Base-by-base conservation (phyloP, 164 flowering plant genomes). In the Echeveria elegans region DNA sequence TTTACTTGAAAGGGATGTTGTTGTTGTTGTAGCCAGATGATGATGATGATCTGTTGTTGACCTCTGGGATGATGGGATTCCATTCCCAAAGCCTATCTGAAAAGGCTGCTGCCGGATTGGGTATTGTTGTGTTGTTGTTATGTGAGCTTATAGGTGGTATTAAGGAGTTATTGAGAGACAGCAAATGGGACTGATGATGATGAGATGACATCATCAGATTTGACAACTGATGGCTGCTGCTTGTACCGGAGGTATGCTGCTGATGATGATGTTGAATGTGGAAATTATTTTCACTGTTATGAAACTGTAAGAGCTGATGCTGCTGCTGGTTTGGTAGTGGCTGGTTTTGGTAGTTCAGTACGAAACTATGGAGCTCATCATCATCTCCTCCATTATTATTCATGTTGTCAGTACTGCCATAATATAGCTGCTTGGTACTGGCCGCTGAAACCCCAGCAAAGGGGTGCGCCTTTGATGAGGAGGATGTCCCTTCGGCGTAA, bases 11-110 rank as follows among this genome's bases (percentile, higher is more conserved):
- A 18, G 75, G 77, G 67, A 38, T 69, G 31, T 28, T 66, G 78
- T 68, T 68, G 70, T 21, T 75, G 60, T 83, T 88, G 72, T 79
- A 70, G 19, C 78, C 88, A 2, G 84, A 56, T 28, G 47, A 12
- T 43, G 84, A 56, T 28, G 47, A 12, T 43, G 47, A 43, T 43
- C 47, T 43, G 47, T 29, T 77, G 71, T 43, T 72, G 34, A 79
- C 71, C 12, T 81, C 88, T 2, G 84, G 78, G 60, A 63, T 32
- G 29, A 81, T 72, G 30, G 83, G 76, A 72, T 81, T 86, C 91
- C 89, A 88, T 52, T 85, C 89, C 95, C 95, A 86, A 29, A 86
- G 68, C 47, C 83, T 78, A 56, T 86, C 89, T 0, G 83, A 73
- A 72, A 79, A 76, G 47, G 75, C 71, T 10, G 77, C 64, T 28